phyloP scores from a whole-genome alignment of 2,329 filamentous ascomycete species.

The Sporothrix pallida region DNA sequence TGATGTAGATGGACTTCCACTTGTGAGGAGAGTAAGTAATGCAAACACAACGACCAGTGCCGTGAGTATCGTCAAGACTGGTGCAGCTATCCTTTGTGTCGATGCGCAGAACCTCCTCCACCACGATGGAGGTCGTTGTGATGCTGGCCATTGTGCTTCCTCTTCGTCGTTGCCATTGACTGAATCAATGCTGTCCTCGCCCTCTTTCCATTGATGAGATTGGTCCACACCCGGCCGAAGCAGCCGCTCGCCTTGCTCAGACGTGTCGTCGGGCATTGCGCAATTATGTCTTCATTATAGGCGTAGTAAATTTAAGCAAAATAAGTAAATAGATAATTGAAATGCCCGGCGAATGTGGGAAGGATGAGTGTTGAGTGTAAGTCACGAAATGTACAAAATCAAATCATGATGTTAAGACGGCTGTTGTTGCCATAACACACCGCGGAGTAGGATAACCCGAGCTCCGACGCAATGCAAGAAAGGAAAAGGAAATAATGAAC shows the following conservation, averaged over 20 bases:
- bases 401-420: too few relatives aligned
- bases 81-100: neutral
- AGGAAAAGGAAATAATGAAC: too few relatives aligned
- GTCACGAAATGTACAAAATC: too few relatives aligned
- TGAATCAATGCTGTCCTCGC: neutral
- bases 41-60: neutral
- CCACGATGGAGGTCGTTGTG: neutral
- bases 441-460: too few relatives aligned
- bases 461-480: too few relatives aligned
- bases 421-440: too few relatives aligned
- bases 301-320: too few relatives aligned
- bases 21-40: neutral
- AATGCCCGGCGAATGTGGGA: too few relatives aligned
- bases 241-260: conserved; percentile 23
- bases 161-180: neutral
- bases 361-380: too few relatives aligned
- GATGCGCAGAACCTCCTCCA: neutral
- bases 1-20: neutral
- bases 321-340: too few relatives aligned
- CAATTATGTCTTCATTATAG: too few relatives aligned
- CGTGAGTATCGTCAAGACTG: neutral
- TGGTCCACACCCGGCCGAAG: neutral
- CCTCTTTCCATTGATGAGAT: conserved; percentile 14
- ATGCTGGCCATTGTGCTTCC: conserved; percentile 7
- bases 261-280: conserved; percentile 25